Evolutionary conservation across 768 basidiomycete species (phyloP).

Genomic region (Cystobasidium onofrii): DNA sequence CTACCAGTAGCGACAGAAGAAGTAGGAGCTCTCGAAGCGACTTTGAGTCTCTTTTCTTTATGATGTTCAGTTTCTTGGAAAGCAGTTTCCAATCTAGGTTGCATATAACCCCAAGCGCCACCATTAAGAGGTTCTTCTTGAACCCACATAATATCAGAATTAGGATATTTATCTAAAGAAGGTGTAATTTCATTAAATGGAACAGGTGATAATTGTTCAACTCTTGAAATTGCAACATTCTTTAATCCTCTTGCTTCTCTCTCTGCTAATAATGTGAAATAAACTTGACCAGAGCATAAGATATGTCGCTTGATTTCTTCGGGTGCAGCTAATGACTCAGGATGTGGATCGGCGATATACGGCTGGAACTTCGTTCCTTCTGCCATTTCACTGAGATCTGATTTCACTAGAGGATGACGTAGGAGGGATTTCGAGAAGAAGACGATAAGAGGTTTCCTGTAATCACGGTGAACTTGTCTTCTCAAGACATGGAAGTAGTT

Average conservation of each 20-base stretch:
- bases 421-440: conserved; percentile 97
- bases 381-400: conserved; percentile 75
- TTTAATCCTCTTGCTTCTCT: conserved; percentile 81
- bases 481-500: conserved; percentile 87
- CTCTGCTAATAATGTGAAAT: conserved; percentile 74
- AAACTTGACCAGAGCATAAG: conserved; percentile 67
- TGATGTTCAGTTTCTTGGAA: conserved; percentile 82
- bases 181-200: conserved; percentile 90
- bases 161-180: conserved; percentile 92
- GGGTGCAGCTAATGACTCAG: conserved; percentile 61
- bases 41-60: conserved; percentile 77
- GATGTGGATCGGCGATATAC: conserved; percentile 76
- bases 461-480: conserved; percentile 92
- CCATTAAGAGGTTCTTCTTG: conserved; percentile 98
- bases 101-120: conserved; percentile 94
- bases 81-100: conserved; percentile 75
- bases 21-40: conserved; percentile 85
- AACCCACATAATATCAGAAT: conserved; percentile 86
- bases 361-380: conserved; percentile 86
- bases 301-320: conserved; percentile 87
- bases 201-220: conserved; percentile 95
- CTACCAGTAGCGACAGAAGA: conserved; percentile 74
- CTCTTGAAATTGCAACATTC: conserved; percentile 82
- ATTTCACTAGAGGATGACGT: conserved; percentile 86
- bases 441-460: conserved; percentile 84